These are phyloP conservation scores for Eimeria sp. DNA, from an alignment of 169 alveolate species.

Conservation along the genomic window DNA sequence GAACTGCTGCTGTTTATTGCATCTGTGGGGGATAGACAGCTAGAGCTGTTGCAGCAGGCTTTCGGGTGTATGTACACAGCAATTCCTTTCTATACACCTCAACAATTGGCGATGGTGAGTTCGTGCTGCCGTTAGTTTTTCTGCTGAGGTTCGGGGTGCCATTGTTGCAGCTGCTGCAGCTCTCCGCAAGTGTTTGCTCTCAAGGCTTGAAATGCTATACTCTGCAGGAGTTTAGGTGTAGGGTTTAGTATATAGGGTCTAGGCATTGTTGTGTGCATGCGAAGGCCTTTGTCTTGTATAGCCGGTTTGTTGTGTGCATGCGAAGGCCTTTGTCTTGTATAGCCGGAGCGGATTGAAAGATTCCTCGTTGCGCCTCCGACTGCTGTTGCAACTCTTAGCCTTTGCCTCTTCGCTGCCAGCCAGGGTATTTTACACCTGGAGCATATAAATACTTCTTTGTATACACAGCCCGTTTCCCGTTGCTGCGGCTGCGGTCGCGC, in stretches of 20 bases:
- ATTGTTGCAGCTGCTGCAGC: background rate
- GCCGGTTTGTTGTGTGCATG: background rate
- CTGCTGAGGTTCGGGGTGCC: background rate
- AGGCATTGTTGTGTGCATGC: background rate
- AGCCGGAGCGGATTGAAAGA: too few species aligned
- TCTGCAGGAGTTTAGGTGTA: background rate
- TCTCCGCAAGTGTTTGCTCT: too few species aligned
- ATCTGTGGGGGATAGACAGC: background rate
- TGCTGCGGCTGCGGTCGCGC: too few species aligned
- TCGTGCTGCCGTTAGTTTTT: background rate
- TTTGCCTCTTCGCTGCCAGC: background rate
- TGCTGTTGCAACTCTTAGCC: background rate
- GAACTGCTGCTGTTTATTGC: constrained; percentile 14
- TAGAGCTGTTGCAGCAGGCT: constrained; percentile 2
- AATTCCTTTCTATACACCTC: background rate
- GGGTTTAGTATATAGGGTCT: background rate
- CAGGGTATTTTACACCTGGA: background rate
- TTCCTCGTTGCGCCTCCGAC: background rate
- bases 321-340: too few species aligned
- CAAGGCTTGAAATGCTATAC: background rate
- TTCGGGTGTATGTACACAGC: constrained; percentile 22
- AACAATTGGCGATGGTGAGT: constrained; percentile 25
- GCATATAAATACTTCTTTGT: too few species aligned
- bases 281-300: too few species aligned
- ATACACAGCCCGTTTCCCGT: too few species aligned